phyloP scores from a whole-genome alignment of 1,139 yeast species.

The Saccharomyces hybrid region DNA sequence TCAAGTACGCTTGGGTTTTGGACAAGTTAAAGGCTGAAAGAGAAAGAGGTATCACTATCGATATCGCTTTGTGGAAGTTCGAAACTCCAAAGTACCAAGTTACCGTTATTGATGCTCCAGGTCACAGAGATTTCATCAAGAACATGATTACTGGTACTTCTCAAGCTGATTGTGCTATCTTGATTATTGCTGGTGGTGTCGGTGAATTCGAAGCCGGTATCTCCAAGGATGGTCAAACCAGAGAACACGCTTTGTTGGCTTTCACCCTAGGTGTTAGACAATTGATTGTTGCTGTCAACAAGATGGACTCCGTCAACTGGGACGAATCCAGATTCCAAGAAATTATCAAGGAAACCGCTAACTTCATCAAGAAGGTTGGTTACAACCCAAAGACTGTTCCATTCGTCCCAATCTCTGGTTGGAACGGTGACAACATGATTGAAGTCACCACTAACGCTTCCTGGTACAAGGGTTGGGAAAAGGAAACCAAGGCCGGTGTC shows the following conservation, averaged over 20 bases:
- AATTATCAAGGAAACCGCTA: slow-evolving; percentile 74
- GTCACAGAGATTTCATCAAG: slow-evolving; percentile 97
- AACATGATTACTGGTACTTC: slow-evolving; percentile 90
- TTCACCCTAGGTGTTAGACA: slow-evolving; percentile 97
- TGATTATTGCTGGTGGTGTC: slow-evolving; percentile 95
- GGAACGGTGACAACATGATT: slow-evolving; percentile 94
- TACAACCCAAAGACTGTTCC: slow-evolving; percentile 89
- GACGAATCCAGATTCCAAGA: slow-evolving; percentile 73
- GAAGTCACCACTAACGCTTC: slow-evolving; percentile 75
- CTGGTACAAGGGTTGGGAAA: slow-evolving; percentile 89
- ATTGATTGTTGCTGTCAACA: slow-evolving; percentile 84
- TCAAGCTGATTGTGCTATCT: slow-evolving; percentile 95
- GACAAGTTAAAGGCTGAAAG: slow-evolving; percentile 90
- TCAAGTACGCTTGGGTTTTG: slow-evolving; percentile 94
- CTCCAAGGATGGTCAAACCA: slow-evolving; percentile 98
- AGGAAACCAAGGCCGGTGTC: slow-evolving; percentile 76
- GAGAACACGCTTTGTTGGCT: slow-evolving; percentile 96
- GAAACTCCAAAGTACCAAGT: slow-evolving; percentile 92
- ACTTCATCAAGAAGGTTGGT: slow-evolving; percentile 90
- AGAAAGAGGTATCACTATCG: slow-evolving; percentile 96
- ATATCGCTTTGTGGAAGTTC: slow-evolving; percentile 92
- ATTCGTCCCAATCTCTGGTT: slow-evolving; percentile 90
- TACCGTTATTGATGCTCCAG: slow-evolving; percentile 91
- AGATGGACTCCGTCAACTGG: slow-evolving; percentile 91
- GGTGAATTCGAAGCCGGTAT: slow-evolving; percentile 99